These are phyloP conservation scores for Mucor irregularis DNA, from an alignment of 371 early-diverging fungal species.

Conservation along the genomic window DNA sequence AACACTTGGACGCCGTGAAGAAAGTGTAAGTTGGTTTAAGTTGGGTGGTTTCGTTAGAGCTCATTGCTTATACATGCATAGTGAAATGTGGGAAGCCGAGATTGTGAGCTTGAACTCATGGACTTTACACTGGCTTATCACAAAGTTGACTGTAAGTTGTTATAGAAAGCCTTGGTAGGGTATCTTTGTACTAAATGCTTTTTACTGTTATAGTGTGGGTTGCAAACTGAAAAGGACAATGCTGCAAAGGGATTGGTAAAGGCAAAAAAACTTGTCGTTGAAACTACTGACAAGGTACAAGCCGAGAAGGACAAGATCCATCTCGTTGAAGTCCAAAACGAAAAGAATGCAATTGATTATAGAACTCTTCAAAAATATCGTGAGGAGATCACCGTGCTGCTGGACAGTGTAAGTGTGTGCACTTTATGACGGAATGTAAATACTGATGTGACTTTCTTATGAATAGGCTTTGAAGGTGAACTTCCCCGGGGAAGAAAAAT, in stretches of 20 bases:
- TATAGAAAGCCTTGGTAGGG: not conserved
- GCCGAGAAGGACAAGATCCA: conserved; percentile 30
- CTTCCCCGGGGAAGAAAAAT: not conserved
- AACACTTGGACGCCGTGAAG: conserved; percentile 29
- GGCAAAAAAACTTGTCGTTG: conserved; percentile 26
- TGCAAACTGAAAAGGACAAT: conserved; percentile 29
- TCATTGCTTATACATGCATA: not conserved
- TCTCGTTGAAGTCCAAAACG: conserved; percentile 24
- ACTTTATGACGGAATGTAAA: not conserved
- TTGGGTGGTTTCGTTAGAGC: not conserved
- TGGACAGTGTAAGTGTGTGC: conserved; percentile 36
- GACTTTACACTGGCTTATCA: conserved; percentile 39
- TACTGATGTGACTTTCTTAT: not conserved
- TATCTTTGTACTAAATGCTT: not conserved
- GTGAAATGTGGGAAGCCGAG: conserved; percentile 37
- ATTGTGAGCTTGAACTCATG: conserved; percentile 32
- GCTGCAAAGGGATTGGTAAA: conserved; percentile 28
- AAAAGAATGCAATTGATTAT: conserved; percentile 44
- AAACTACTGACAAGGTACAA: conserved; percentile 26
- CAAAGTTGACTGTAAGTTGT: conserved; percentile 36
- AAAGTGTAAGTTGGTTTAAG: conserved; percentile 37
- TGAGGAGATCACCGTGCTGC: conserved; percentile 37
- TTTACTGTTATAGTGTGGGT: conserved; percentile 31
- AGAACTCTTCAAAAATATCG: conserved; percentile 45
- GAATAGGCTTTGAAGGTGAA: conserved; percentile 6